These are phyloP conservation scores for Mycena belliarum DNA, from an alignment of 768 basidiomycete genomes.

Conservation along the genomic window DNA sequence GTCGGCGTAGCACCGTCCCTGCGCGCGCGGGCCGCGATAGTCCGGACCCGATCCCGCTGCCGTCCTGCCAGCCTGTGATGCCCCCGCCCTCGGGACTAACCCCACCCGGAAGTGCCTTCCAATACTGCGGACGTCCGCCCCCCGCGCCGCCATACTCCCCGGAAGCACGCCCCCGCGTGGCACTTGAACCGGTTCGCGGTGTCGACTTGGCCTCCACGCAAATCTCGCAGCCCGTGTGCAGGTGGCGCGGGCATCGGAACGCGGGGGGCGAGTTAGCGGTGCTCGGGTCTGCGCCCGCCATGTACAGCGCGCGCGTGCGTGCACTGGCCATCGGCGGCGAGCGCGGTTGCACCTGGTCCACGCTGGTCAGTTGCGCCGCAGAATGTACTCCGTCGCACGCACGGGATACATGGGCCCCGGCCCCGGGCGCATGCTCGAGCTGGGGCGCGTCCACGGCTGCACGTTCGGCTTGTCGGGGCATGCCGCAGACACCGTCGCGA, in stretches of 20 bases:
- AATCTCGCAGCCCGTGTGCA: constrained; percentile 73
- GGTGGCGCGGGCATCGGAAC: constrained; percentile 70
- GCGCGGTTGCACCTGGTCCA: constrained; percentile 17
- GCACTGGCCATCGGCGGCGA: constrained; percentile 32
- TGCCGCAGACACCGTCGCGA: constrained; percentile 23
- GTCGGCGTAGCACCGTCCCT: constrained; percentile 64
- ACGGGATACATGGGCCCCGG: constrained; percentile 22
- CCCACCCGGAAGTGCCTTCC: constrained; percentile 36
- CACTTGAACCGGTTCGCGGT: constrained; percentile 22
- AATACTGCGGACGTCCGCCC: constrained; percentile 24
- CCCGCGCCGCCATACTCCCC: constrained; percentile 1
- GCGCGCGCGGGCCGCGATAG: constrained; percentile 54
- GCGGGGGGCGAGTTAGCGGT: constrained; percentile 64
- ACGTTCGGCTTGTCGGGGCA: constrained; percentile 22
- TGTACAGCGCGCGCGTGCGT: constrained; percentile 54
- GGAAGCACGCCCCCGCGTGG: constrained; percentile 26
- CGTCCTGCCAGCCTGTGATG: constrained; percentile 75
- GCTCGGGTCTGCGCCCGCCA: constrained; percentile 60
- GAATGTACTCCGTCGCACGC: not conserved
- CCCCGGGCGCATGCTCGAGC: constrained; percentile 23
- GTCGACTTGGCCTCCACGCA: constrained; percentile 64
- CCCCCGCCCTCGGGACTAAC: constrained; percentile 46
- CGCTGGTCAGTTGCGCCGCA: not conserved
- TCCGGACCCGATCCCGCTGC: constrained; percentile 72
- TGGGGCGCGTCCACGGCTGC: constrained; percentile 27